Conservation (phyloP, 139 green algal genomes). For the Haematococcus sp. region DNA sequence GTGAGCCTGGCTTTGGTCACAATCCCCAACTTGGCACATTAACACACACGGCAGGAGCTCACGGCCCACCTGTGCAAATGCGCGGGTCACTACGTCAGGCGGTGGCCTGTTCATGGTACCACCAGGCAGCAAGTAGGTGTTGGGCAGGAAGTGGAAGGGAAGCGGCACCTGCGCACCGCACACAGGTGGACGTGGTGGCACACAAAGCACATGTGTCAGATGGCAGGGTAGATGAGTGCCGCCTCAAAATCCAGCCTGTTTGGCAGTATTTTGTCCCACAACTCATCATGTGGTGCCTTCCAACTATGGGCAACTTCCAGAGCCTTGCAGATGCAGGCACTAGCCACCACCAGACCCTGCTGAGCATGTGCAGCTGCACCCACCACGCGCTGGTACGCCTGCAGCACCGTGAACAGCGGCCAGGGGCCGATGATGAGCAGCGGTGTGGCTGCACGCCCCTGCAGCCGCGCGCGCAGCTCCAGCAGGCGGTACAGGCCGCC, state of each 20-base stretch:
- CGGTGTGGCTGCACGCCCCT: slow-evolving; percentile 36
- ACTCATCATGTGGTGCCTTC: no score
- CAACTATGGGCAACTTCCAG: no score
- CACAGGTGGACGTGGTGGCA: slow-evolving; percentile 3
- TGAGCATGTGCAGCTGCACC: neutral
- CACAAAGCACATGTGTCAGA: no score
- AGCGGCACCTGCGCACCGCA: slow-evolving; percentile 31
- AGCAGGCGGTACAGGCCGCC: slow-evolving; percentile 76
- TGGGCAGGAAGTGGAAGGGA: slow-evolving; percentile 66
- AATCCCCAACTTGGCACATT: no score
- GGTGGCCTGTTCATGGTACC: neutral
- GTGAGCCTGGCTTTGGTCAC: no score
- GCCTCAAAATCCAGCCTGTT: no score
- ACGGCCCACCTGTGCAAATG: slow-evolving; percentile 3
- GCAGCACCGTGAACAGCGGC: slow-evolving; percentile 68
- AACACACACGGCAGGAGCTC: neutral
- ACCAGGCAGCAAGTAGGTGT: slow-evolving; percentile 15
- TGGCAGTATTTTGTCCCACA: no score
- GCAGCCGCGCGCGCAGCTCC: slow-evolving; percentile 44
- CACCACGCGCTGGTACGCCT: slow-evolving; percentile 59
- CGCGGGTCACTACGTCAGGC: neutral
- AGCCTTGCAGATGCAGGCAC: no score
- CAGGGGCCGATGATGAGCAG: slow-evolving; percentile 84
- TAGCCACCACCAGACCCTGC: neutral
- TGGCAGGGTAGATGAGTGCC: no score